These are phyloP conservation scores for Populus hybrid DNA, from an alignment of 441 rosid genomes.

Conservation along the genomic window DNA sequence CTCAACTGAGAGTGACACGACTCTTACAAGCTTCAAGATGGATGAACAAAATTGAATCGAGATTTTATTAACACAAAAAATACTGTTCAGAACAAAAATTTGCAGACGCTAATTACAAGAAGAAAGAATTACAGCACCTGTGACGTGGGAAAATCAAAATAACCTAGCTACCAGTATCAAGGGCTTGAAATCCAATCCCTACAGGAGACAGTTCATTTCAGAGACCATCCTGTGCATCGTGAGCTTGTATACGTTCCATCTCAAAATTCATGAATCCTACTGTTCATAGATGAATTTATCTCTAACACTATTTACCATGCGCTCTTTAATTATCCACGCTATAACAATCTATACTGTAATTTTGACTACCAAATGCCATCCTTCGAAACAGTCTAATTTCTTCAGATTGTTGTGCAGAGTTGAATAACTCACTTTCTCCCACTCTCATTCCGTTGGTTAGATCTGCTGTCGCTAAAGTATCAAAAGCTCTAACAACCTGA, in stretches of 20 bases:
- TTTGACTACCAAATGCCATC: constrained; percentile 90
- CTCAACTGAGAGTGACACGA: neutral
- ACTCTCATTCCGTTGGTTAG: constrained; percentile 84
- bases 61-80: constrained; percentile 12
- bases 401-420: constrained; percentile 78
- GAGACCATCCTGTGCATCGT: neutral
- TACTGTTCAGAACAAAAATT: constrained; percentile 18
- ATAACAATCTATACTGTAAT: constrained; percentile 61
- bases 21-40: neutral
- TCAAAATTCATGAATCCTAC: constrained; percentile 6
- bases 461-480: constrained; percentile 60
- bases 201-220: neutral
- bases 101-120: constrained; percentile 23
- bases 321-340: constrained; percentile 30
- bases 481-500: constrained; percentile 89
- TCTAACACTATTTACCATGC: constrained; percentile 28
- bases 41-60: constrained; percentile 3
- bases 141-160: constrained; percentile 5
- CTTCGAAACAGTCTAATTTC: constrained; percentile 84
- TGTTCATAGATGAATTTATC: constrained; percentile 4
- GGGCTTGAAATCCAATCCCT: constrained; percentile 21
- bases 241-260: constrained; percentile 9
- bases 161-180: constrained; percentile 24
- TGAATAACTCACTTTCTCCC: constrained; percentile 81
- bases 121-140: constrained; percentile 22